These are phyloP conservation scores for Ophiosphaerella narmari DNA, from an alignment of 2,329 filamentous ascomycete species.

Conservation along the genomic window DNA sequence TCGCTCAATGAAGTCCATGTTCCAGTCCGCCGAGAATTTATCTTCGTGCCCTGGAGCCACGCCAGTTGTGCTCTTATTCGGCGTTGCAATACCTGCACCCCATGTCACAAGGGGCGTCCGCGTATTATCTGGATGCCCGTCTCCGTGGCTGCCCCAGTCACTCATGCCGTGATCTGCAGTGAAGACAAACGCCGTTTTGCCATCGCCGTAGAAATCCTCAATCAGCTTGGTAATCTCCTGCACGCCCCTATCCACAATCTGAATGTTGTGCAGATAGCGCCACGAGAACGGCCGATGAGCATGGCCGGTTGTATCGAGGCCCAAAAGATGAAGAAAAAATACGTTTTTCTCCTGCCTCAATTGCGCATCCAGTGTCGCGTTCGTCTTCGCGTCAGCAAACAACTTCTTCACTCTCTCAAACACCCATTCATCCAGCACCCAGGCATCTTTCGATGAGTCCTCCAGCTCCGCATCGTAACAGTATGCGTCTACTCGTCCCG, in stretches of 20 bases:
- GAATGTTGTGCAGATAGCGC: slow-evolving; percentile 93
- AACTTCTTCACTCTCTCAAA: slow-evolving; percentile 91
- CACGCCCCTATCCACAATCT: slow-evolving; percentile 90
- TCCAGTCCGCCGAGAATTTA: slow-evolving; percentile 85
- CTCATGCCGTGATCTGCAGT: slow-evolving; percentile 99
- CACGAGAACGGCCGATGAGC: slow-evolving; percentile 86
- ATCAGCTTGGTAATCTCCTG: slow-evolving; percentile 80
- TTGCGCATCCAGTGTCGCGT: slow-evolving; percentile 72
- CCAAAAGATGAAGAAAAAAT: slow-evolving; percentile 93
- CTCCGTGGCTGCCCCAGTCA: slow-evolving; percentile 98
- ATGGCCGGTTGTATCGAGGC: slow-evolving; percentile 89
- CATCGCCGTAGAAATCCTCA: slow-evolving; percentile 80
- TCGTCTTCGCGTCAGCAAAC: slow-evolving; percentile 78
- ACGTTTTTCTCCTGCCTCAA: slow-evolving; percentile 85
- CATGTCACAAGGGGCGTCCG: slow-evolving; percentile 89
- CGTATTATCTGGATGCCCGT: slow-evolving; percentile 96
- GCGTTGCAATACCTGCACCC: slow-evolving; percentile 87
- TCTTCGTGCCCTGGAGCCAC: slow-evolving; percentile 84
- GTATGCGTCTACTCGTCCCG: slow-evolving; percentile 84
- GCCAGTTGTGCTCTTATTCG: slow-evolving; percentile 60
- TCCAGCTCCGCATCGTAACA: slow-evolving; percentile 84
- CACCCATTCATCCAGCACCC: slow-evolving; percentile 87
- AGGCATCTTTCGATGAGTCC: slow-evolving; percentile 84
- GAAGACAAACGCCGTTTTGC: slow-evolving; percentile 91
- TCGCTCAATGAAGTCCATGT: slow-evolving; percentile 75